Percentiles rank a stretch among this genome's conserved stretches.
Conservation (phyloP, 441 rosid species). For the Gossypium davidsonii region DNA sequence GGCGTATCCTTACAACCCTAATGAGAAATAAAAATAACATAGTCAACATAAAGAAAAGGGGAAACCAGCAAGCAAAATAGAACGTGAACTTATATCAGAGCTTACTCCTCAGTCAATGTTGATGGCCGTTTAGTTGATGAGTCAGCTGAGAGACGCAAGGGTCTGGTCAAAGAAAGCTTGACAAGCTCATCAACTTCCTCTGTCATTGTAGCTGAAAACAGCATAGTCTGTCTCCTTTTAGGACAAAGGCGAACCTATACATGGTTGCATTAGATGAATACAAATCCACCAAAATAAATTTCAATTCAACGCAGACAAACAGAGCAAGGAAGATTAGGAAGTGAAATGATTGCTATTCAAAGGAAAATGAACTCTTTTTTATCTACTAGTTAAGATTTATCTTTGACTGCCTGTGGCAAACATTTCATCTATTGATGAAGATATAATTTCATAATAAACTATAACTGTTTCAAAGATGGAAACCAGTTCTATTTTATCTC, state of each 20-base stretch:
- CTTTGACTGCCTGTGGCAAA: background rate
- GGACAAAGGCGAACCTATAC: slow-evolving; percentile 83
- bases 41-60: slow-evolving; percentile 8
- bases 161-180: slow-evolving; percentile 78
- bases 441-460: background rate
- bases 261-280: slow-evolving; percentile 8
- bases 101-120: slow-evolving; percentile 83
- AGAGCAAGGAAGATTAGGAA: background rate
- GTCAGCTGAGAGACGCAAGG: slow-evolving; percentile 88
- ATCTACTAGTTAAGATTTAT: background rate
- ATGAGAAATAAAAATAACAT: slow-evolving; percentile 9
- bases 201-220: slow-evolving; percentile 97
- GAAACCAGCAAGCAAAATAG: slow-evolving; percentile 3
- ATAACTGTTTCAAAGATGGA: background rate
- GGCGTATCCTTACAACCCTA: slow-evolving; percentile 89
- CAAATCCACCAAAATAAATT: slow-evolving; percentile 9
- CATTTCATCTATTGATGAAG: background rate
- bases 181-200: slow-evolving; percentile 89
- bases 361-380: background rate
- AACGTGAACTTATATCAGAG: slow-evolving; percentile 10
- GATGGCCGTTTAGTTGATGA: slow-evolving; percentile 86
- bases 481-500: background rate
- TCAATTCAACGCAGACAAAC: slow-evolving; percentile 4
- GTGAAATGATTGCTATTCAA: background rate
- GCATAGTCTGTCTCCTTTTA: slow-evolving; percentile 91